A percentile compares a stretch with the other conserved stretches of the same genome.
Conservation (phyloP, 805 yeast genomes). For the Myxozyma melibiosi region DNA sequence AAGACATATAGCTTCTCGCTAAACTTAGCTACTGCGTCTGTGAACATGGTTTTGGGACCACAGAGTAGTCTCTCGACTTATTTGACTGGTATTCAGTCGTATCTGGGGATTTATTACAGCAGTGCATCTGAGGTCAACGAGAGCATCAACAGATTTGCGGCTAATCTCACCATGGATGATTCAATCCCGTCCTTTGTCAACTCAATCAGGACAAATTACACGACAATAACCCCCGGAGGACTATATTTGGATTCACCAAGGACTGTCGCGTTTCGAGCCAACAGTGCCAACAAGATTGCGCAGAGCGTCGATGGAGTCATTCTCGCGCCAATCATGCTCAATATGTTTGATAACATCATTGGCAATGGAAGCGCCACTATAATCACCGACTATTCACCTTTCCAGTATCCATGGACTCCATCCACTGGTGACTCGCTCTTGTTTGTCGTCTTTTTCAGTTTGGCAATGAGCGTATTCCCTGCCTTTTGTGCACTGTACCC, state of each 20-base stretch:
- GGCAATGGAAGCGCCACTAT: conserved; percentile 38
- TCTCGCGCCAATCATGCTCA: conserved; percentile 37
- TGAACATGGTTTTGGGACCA: conserved; percentile 17
- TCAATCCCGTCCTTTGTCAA: conserved; percentile 30
- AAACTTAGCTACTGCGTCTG: neutral
- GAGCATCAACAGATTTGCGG: neutral
- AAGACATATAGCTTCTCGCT: conserved; percentile 2
- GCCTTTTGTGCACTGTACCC: conserved; percentile 43
- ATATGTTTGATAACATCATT: conserved; percentile 37
- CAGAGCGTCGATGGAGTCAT: conserved; percentile 28
- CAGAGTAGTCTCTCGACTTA: neutral
- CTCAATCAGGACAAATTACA: conserved; percentile 32
- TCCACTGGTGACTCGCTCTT: conserved; percentile 41
- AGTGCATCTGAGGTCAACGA: neutral
- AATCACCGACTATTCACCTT: conserved; percentile 40
- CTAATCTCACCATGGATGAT: conserved; percentile 19
- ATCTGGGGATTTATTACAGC: conserved; percentile 1
- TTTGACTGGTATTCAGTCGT: conserved; percentile 2
- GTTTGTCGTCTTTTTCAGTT: conserved; percentile 41
- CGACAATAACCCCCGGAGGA: conserved; percentile 41
- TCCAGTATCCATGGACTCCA: conserved; percentile 40
- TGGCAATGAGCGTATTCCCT: conserved; percentile 43
- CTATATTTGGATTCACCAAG: conserved; percentile 34
- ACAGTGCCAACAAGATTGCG: conserved; percentile 25
- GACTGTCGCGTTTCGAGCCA: conserved; percentile 37